Base-by-base conservation (phyloP, 192 early-diverging fungal genomes). In the Chytriomyces confervae region DNA sequence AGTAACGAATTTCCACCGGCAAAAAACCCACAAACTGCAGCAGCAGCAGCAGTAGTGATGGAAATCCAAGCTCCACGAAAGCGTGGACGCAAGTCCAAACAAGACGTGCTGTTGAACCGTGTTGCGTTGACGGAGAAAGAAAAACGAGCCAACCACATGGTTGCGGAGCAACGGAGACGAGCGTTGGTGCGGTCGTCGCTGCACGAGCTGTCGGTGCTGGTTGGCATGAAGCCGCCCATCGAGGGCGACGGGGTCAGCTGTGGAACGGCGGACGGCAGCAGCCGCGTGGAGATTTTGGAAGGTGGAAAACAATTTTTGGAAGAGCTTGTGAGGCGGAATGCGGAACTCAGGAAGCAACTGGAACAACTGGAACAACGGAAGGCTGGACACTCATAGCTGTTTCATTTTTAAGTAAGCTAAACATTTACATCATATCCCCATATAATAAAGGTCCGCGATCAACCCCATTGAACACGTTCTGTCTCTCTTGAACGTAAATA, bases 211-310 rank as follows among this genome's bases (percentile, higher is more conserved):
- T 13, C 46, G 6, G 3, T 13, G 13, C 67, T 69, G 13, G 46
- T 69, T 16, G 67, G 67, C 3, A 16, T 69, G 67, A 45, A 29
- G 67, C 67, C 67, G 1, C 67, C 67, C 16, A 69, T 69, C 7
- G 67, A 69, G 7, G 67, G 67, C 3, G 67, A 69, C 45, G 11
- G 67, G 13, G 27, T 46, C 8, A 29, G 11, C 49, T 24, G 16
- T 11, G 67, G 67, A 16, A 46, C 46, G 0, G 20, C 16, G 13
- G 53, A 57, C 5, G 53, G 53, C 3, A 57, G 53, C 53, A 46
- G 36, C 36, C 67, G 67, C 16, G 67, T 69, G 36, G 67, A 69
- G 67, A 69, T 69, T 69, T 29, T 69, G 18, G 67, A 69, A 29
- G 67, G 46, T 57, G 53, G 16, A 20, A 57, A 46, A 8, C 13